These are phyloP conservation scores for Pezicula neosporulosa DNA, from an alignment of 2,329 filamentous ascomycete species.

Conservation along the genomic window DNA sequence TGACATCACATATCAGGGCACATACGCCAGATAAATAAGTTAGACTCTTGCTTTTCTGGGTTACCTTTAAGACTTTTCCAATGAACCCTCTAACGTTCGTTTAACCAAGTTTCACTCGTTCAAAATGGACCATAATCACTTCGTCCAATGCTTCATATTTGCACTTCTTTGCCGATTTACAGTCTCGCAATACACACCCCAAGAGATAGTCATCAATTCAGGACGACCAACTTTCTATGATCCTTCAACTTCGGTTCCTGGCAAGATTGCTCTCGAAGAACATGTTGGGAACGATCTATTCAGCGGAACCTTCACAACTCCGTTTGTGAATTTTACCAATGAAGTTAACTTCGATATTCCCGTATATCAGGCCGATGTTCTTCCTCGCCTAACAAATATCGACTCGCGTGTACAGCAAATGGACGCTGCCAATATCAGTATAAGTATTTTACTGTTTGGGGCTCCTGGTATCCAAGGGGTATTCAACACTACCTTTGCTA, in stretches of 20 bases:
- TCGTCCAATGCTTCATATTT: too few relatives aligned
- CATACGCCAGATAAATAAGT: too few relatives aligned
- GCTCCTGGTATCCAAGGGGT: constrained; percentile 18
- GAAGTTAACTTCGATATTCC: constrained; percentile 8
- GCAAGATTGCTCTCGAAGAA: constrained; percentile 12
- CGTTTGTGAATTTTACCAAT: constrained; percentile 5
- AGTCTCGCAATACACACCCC: not conserved
- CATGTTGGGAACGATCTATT: constrained; percentile 5
- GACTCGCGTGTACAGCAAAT: constrained; percentile 8
- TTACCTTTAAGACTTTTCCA: too few relatives aligned
- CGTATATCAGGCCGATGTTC: constrained; percentile 9
- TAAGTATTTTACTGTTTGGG: constrained; percentile 7
- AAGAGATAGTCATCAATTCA: constrained; percentile 5
- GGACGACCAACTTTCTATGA: constrained; percentile 9
- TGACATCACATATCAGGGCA: too few relatives aligned
- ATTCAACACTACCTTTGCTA: constrained; percentile 13
- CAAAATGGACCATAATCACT: too few relatives aligned
- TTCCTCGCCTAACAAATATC: constrained; percentile 8
- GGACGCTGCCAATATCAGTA: constrained; percentile 14
- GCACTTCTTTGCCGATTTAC: too few relatives aligned
- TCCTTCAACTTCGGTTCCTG: constrained; percentile 1
- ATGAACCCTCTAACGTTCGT: too few relatives aligned
- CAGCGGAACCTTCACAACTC: constrained; percentile 1
- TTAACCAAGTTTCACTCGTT: too few relatives aligned
- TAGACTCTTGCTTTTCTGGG: too few relatives aligned